Percentiles rank a stretch among this genome's conserved stretches.
Evolutionary conservation across 768 basidiomycete genomes (phyloP).

Genomic region (Phlebiopsis flavidoalba): DNA sequence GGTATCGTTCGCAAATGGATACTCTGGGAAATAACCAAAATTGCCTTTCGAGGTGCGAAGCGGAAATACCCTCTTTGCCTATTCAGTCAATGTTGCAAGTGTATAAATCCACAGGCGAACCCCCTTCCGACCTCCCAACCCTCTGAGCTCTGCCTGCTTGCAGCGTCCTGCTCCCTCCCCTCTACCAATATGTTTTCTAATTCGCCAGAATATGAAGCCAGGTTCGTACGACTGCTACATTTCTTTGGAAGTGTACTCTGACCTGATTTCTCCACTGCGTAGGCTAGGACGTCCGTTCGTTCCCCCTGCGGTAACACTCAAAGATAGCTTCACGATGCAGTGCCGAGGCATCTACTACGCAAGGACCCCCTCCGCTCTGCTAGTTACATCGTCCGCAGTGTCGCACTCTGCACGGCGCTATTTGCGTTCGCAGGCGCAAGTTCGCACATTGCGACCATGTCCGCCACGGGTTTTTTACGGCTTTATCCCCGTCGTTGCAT

Average conservation of each 20-base stretch:
- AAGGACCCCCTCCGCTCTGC: conserved; percentile 34
- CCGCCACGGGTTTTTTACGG: conserved; percentile 36
- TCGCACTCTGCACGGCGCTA: conserved; percentile 35
- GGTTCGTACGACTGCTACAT: conserved; percentile 9
- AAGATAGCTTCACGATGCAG: conserved; percentile 51
- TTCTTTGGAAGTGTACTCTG: not conserved
- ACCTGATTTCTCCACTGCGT: not conserved
- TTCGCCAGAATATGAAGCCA: conserved; percentile 17
- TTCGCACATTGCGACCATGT: conserved; percentile 36
- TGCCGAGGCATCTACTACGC: conserved; percentile 49
- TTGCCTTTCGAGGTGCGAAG: too few relatives aligned
- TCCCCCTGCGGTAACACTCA: conserved; percentile 45
- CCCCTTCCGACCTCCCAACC: not conserved
- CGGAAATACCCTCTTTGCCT: not conserved
- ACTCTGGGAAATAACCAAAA: not conserved
- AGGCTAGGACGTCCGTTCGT: conserved; percentile 42
- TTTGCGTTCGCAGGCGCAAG: conserved; percentile 41
- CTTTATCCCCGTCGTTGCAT: conserved; percentile 23
- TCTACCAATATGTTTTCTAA: not conserved
- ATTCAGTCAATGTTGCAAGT: not conserved
- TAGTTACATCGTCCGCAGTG: conserved; percentile 41
- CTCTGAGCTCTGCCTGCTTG: not conserved
- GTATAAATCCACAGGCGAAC: not conserved
- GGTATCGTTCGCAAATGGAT: not conserved
- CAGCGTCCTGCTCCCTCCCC: not conserved